phyloP scores from a whole-genome alignment of 176 grass and related monocot genomes.

The Musa acuminata region DNA sequence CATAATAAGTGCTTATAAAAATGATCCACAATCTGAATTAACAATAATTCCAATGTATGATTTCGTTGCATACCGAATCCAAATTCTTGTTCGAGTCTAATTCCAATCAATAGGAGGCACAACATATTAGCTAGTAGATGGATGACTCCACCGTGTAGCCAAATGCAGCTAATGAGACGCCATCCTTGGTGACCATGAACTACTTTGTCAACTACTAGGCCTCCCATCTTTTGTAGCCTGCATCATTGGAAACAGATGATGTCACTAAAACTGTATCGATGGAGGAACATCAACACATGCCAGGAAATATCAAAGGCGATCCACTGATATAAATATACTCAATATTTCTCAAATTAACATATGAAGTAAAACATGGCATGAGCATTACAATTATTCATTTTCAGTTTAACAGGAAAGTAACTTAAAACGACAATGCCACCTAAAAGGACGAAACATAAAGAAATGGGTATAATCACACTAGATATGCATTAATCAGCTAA shows the following conservation, averaged over 20 bases:
- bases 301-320: neutral
- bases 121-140: conserved; percentile 91
- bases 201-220: conserved; percentile 53
- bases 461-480: too few relatives aligned
- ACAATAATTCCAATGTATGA: neutral
- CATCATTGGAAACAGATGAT: conserved; percentile 6
- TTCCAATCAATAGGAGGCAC: conserved; percentile 76
- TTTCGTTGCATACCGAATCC: conserved; percentile 57
- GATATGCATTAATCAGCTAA: too few relatives aligned
- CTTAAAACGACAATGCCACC: too few relatives aligned
- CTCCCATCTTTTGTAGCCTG: conserved; percentile 83
- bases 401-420: too few relatives aligned
- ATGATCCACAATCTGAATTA: neutral
- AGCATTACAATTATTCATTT: too few relatives aligned
- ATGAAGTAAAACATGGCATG: too few relatives aligned
- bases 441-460: too few relatives aligned
- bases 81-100: conserved; percentile 88
- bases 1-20: neutral
- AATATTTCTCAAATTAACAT: neutral
- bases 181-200: conserved; percentile 61
- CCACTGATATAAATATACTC: neutral
- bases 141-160: conserved; percentile 89
- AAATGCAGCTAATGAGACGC: conserved; percentile 87
- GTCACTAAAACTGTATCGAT: neutral
- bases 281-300: too few relatives aligned